A percentile compares a stretch with the other conserved stretches of the same genome.
These are phyloP conservation scores for Canna indica DNA, from an alignment of 176 grass and related monocot genomes.

Conservation along the genomic window DNA sequence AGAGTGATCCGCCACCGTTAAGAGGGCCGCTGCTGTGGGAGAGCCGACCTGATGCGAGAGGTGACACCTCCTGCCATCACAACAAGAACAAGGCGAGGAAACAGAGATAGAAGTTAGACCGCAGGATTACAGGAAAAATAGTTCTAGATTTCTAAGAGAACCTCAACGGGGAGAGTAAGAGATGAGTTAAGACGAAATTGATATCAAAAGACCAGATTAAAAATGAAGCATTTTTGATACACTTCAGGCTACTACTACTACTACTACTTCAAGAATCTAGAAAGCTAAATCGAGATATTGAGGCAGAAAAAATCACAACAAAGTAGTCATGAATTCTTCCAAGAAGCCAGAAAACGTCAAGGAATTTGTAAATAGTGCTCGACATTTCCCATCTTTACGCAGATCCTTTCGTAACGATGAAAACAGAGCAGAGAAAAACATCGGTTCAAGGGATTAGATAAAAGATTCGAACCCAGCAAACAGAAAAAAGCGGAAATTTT, in stretches of 20 bases:
- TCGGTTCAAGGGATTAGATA: no score
- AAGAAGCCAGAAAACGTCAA: not conserved
- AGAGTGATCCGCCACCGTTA: constrained; percentile 73
- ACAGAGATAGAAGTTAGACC: constrained; percentile 2
- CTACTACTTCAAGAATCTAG: not conserved
- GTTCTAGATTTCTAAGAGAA: not conserved
- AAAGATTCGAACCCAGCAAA: not conserved
- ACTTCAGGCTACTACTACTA: not conserved
- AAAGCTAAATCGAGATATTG: no score
- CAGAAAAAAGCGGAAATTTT: not conserved
- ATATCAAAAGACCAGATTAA: not conserved
- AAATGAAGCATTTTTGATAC: not conserved
- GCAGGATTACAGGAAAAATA: not conserved
- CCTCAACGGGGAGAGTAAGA: not conserved
- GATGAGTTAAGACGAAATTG: not conserved
- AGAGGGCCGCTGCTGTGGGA: constrained; percentile 97
- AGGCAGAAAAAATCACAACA: not conserved
- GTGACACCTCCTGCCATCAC: constrained; percentile 45
- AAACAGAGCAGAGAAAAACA: not conserved
- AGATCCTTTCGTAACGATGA: not conserved
- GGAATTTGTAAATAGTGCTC: not conserved
- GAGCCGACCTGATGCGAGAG: constrained; percentile 89
- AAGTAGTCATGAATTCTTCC: not conserved
- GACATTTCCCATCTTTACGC: not conserved
- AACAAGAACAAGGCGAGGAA: constrained; percentile 3